Base-by-base conservation (phyloP, 2,329 filamentous ascomycete species). In the Knoxdaviesia proteae region DNA sequence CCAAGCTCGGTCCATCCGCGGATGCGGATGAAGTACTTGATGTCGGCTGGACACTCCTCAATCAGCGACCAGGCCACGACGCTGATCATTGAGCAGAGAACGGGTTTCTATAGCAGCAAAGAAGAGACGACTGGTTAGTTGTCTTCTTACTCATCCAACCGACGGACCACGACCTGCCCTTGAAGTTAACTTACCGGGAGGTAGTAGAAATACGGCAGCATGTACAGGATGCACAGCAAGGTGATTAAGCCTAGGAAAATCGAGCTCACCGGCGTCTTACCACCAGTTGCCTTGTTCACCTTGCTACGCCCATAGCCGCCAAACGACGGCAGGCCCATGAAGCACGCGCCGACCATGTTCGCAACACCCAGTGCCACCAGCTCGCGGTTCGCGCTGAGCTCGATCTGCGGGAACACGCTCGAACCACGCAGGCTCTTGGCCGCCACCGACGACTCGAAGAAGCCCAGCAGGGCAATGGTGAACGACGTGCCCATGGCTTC, bases 261-360 rank as follows among this genome's bases (percentile, higher is more conserved):
- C 48, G 83, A 93, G 60, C 82, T 90, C 81, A 96, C 92, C 0
- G 88, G 88, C 2, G 83, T 94, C 57, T 79, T 83, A 32, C 84
- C 88, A 34, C 90, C 90, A 1, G 90, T 96, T 41, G 81, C 81
- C 49, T 79, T 79, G 61, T 94, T 96, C 50, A 98, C 81, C 58
- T 96, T 96, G 60, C 86, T 94, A 55, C 90, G 71, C 7, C 87
- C 90, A 55, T 98, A 98, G 6, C 90, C 90, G 11, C 90, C 90
- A 65, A 98, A 98, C 0, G 84, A 83, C 6, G 90, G 90, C 29
- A 98, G 67, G 20, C 84, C 78, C 77, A 88, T 86, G 61, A 96
- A 96, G 53, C 86, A 81, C 2, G 84, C 82, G 6, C 87, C 87
- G 4, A 93, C 63, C n/a, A 96, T 63, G 58, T 98, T 98, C 8